Evolutionary conservation across 1,284 basidiomycete genomes (phyloP).

Genomic region (Ceratobasidium sp.): DNA sequence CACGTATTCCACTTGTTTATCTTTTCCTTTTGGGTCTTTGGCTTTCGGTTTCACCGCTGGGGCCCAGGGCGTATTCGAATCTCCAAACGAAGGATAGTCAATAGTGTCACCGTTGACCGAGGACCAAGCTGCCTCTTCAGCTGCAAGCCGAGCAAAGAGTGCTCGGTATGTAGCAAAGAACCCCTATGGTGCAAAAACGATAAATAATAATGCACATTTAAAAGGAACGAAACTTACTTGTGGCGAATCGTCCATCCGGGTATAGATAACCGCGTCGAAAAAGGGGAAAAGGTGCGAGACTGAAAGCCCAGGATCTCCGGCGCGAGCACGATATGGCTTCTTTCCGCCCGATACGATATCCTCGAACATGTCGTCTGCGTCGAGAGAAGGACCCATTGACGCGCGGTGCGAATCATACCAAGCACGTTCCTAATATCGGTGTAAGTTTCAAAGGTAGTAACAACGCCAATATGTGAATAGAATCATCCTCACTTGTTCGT

Average conservation of each 20-base stretch:
- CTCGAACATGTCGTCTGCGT: constrained; percentile 85
- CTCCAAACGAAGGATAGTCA: constrained; percentile 87
- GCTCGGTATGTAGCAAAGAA: constrained; percentile 94
- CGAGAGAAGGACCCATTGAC: constrained; percentile 85
- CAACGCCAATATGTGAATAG: constrained; percentile 9
- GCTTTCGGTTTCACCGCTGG: constrained; percentile 60
- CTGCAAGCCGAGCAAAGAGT: constrained; percentile 85
- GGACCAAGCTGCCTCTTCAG: constrained; percentile 79
- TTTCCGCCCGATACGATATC: constrained; percentile 75
- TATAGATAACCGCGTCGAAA: constrained; percentile 83
- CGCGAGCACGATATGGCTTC: constrained; percentile 47
- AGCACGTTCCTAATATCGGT: constrained; percentile 84
- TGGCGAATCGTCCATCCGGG: constrained; percentile 76
- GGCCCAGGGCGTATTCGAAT: constrained; percentile 80
- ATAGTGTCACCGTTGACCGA: constrained; percentile 61
- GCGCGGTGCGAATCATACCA: constrained; percentile 98
- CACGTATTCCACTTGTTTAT: constrained; percentile 54
- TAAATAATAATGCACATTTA: background rate
- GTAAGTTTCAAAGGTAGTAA: background rate
- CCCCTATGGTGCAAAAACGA: constrained; percentile 66
- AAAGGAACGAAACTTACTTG: constrained; percentile 65
- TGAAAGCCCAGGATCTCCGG: constrained; percentile 76
- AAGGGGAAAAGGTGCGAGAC: constrained; percentile 87
- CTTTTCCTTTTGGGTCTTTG: constrained; percentile 55
- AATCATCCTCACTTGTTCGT: constrained; percentile 81